Evolutionary conservation across 805 yeast genomes (phyloP), one percentile per base, ranked within the genome.

Genomic region (Saturnispora serradocipensis): DNA sequence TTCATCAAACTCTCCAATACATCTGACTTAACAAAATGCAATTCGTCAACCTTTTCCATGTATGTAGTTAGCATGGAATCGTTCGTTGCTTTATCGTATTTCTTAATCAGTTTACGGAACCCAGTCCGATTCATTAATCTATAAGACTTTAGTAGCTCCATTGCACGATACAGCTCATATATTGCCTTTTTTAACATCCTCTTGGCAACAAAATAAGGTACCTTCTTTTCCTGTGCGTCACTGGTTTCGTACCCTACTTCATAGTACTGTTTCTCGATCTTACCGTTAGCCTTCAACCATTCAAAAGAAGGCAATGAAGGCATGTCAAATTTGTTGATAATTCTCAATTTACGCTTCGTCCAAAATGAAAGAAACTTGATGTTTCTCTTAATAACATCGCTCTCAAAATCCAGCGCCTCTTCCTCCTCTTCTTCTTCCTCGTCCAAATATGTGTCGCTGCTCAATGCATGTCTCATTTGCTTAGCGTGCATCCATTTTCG

Each of bases 21-120:
- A 52, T 80, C 86, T 56, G 87, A 80, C 5, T 80, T 72, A 30
- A 77, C 74, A 62, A 86, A 83, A 58, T 80, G 74, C n/a, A 81
- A 65, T 3, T 62, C 58, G 54, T 82, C 81, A 6, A 86, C 75
- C 50, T 76, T 78, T 20, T 72, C 72, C 80, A 83, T 74, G 61
- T 80, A 88, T 3, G 63, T 55, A 0, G 69, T 64, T 11, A 79
- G 70, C 4, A 75, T 57, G 1, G 70, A 58, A 9, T 78, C 70
- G 11, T 70, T 63, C 2, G 82, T 74, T 4, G 83, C 74, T 61
- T 93, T 93, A 67, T 93, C 99, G 63, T 80, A 90, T 65, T 93
- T 93, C 63, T 93, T 93, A 53, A 88, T 74, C 60, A 93, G 82
- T 61, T 93, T 93, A 49, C 96, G 77, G 60, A 90, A 81, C 0